Evolutionary conservation across 2,329 filamentous ascomycete species (phyloP), one percentile per base, ranked within the genome.

Genomic region (Dactylonectria estremocensis): DNA sequence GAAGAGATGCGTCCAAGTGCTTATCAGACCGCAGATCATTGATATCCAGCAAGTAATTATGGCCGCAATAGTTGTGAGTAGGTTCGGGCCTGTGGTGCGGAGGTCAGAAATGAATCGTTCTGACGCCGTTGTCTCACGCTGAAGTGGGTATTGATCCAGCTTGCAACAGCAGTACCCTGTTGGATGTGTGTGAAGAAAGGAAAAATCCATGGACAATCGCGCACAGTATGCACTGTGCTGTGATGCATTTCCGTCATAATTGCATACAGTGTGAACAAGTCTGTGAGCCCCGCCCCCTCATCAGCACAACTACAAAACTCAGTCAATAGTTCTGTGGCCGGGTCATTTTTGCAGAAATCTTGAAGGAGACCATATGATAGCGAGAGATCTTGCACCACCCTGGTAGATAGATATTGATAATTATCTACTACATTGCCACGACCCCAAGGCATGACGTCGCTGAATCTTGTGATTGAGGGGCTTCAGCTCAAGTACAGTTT

Each of bases 181-280:
- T 64, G 16, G 62, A 43, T 48, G 37, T 48, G 31, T 48, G 55
- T 58, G 56, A 53, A 37, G 48, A 22, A 61, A 28, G 45, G 49
- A 52, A 66, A 61, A 61, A 61, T 43, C 33, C 35, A 8, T 40
- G 48, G 45, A 50, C 56, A 28, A 56, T 45, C 43, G 31, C 50
- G 65, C 55, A 67, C 65, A 56, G 65, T 67, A 50, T 43, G 28
- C 62, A 64, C 62, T 64, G 62, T 64, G 48, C 22, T 43, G 9
- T 6, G 16, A 5, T 52, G 16, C 14, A 2, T 31, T 13, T 31
- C 3, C 5, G 45, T 7, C 14, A 8, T 3, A 28, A 7, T 31
- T 20, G 16, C 1, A 3, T 40, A 64, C 62, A 54, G 62, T 64
- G 55, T 40, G 62, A 64, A 33, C 16, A 18, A 14, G 1, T 24